Evolutionary conservation across 768 basidiomycete species (phyloP).

Genomic region (Leccinum longicurvipes): DNA sequence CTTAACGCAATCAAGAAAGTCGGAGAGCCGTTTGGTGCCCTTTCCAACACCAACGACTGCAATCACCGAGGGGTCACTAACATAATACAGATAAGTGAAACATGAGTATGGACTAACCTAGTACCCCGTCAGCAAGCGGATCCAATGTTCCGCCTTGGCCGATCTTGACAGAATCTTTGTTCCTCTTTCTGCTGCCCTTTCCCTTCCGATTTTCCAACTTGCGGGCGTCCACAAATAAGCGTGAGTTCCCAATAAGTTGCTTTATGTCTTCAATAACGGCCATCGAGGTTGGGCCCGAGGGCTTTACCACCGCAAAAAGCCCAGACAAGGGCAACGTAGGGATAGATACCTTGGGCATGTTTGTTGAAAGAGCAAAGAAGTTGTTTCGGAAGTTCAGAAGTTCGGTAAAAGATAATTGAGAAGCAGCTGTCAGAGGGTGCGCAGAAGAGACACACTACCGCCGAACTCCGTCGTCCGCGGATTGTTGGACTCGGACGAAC

Average conservation of each 20-base stretch:
- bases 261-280: conserved; percentile 82
- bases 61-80: conserved; percentile 2
- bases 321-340: conserved; percentile 66
- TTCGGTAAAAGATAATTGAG: background rate
- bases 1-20: conserved; percentile 89
- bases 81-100: background rate
- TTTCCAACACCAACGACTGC: conserved; percentile 86
- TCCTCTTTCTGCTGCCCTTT: conserved; percentile 40
- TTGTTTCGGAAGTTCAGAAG: background rate
- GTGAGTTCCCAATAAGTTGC: conserved; percentile 69
- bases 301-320: conserved; percentile 87
- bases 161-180: conserved; percentile 61
- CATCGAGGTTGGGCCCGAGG: conserved; percentile 93
- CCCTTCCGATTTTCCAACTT: conserved; percentile 51
- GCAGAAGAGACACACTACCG: background rate
- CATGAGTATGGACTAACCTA: conserved; percentile 51
- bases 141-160: conserved; percentile 96
- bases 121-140: conserved; percentile 92
- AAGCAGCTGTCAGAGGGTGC: background rate
- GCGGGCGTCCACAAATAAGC: conserved; percentile 65
- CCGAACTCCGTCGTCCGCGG: background rate
- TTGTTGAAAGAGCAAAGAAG: background rate
- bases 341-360: conserved; percentile 65
- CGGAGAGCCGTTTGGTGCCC: conserved; percentile 81
- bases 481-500: background rate